Base-by-base conservation (phyloP, 345 rosid species). In the Eucalyptus coolabah region DNA sequence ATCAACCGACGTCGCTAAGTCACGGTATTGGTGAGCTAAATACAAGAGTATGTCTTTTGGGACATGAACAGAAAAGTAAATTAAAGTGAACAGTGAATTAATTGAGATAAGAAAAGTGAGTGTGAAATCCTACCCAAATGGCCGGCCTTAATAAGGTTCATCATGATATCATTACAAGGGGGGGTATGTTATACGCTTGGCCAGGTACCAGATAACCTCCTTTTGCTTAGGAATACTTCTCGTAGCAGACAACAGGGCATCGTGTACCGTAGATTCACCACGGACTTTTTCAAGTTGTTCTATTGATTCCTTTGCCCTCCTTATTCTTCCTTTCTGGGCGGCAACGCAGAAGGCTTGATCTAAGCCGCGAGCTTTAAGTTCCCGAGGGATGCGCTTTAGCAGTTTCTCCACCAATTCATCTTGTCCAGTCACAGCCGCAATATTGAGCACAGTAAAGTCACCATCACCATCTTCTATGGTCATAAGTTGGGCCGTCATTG, bases 391-490 rank as follows among this genome's bases (percentile, higher is more conserved):
- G 81, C 34, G 81, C 12, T 69, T 17, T 10, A 69, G 6, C 80
- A 67, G 12, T 4, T 67, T 67, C 42, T 67, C 42, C 3, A 67
- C 42, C 40, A 67, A 32, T 32, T 32, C 12, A 32, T 69, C 81
- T 32, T 69, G 81, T 34, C 23, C 24, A 10, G 3, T 5, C 42
- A 18, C 3, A 69, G 5, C 34, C 12, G 81, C 81, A 17, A 69
- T 11, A 8, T 17, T 6, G 81, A 69, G 42, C 24, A 69, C 23
- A 2, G 7, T 18, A 17, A 17, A 19, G 44, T 10, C 24, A 47
- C 14, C 0, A 17, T 10, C 24, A 11, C 5, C 0, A 18, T 12
- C 18, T 69, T 9, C 44, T 3, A 1, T 5, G 24, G 24, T 34
- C 81, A 69, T 34, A 69, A 69, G 2, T 0, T 2, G 0, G 81